Base-by-base conservation (phyloP, 495 filamentous ascomycete species). In the Cercophora samala region DNA sequence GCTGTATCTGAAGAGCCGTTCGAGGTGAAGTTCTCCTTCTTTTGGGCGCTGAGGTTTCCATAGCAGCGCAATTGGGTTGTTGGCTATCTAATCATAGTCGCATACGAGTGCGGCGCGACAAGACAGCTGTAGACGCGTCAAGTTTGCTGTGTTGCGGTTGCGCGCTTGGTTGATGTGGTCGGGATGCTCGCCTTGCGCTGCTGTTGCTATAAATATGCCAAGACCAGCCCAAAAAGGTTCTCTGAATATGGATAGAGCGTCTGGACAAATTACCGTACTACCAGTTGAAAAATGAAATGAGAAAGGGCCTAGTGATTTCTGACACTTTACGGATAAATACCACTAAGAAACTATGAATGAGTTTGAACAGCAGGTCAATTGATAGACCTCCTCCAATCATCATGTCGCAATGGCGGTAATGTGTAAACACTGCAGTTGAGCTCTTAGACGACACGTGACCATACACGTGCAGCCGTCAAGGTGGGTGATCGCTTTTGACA, bases 31-130 rank as follows among this genome's bases (percentile, higher is more conserved):
- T 88, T 74, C 84, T 88, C 66, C 87, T 87, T 70, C 86, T 80
- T 74, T 91, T 89, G n/a, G 86, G 78, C 62, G 87, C 84, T 46
- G 86, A 85, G 25, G 74, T 75, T 58, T 83, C 78, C 85, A 88
- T 88, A 53, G 72, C 68, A 68, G 64, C 42, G 68, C 46, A 67
- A 63, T 60, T 55, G 51, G 37, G 1, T 5, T 69, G n/a, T 11
- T 22, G 9, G 17, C 22, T 68, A 68, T 19, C 63, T 25, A 0
- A 1, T 66, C 69, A 72, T 75, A 11, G 26, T 75, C 51, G 61
- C 58, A 8, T n/a, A 3, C 11, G 21, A 13, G 2, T 66, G 23
- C 29, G 53, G 22, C 52, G 66, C 32, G 58, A 62, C 21, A 65
- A 69, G 0, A 17, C 8, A 4, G 13, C 29, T 19, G 26, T 66